Base-by-base conservation (phyloP, 352 stramenopile genomes). In the Globisporangium echinulatum region DNA sequence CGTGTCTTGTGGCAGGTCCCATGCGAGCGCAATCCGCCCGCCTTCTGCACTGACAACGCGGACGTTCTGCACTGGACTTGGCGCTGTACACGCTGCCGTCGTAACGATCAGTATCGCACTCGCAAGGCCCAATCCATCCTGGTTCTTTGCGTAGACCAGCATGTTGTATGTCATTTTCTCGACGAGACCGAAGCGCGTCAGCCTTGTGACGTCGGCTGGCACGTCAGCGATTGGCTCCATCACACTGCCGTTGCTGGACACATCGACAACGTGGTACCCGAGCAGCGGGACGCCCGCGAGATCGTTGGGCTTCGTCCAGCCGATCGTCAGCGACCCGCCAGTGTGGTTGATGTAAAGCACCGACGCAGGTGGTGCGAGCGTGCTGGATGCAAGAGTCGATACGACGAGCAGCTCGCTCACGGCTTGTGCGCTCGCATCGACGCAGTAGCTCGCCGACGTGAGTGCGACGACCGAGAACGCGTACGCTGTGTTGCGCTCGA, bases 381-480 rank as follows among this genome's bases (percentile, higher is more conserved):
- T 53, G 17, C 79, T 85, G 36, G 58, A 73, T 1, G 8, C 0
- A 3, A 87, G 58, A 17, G 73, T 87, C 5, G 49, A 52, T 5
- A 87, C 69, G 14, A 51, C 49, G 4, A 82, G 46, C 38, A 72
- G 61, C 1, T 66, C n/a, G 33, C 62, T 71, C 39, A 65, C 56
- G 0, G 66, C 61, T 19, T 77, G 64, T 1, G 52, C 53, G 1
- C 54, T 56, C 8, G 59, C 60, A 19, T 72, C 70, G 6, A 60
- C 67, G 59, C 77, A 89, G 62, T 75, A 87, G 46, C 71, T 89
- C 8, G 75, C 69, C 1, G 64, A 33, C 17, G 71, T 87, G 1
- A 85, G 51, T 1, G 77, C 79, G 3, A 83, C 66, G 8, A 87
- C 54, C 6, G 71, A 67, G 62, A 85, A 86, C 17, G 59, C 57